Percentiles rank a stretch among this genome's conserved stretches.
Evolutionary conservation across 1,139 yeast genomes (phyloP).

Genomic region (Groenewaldozyma auringiensis): DNA sequence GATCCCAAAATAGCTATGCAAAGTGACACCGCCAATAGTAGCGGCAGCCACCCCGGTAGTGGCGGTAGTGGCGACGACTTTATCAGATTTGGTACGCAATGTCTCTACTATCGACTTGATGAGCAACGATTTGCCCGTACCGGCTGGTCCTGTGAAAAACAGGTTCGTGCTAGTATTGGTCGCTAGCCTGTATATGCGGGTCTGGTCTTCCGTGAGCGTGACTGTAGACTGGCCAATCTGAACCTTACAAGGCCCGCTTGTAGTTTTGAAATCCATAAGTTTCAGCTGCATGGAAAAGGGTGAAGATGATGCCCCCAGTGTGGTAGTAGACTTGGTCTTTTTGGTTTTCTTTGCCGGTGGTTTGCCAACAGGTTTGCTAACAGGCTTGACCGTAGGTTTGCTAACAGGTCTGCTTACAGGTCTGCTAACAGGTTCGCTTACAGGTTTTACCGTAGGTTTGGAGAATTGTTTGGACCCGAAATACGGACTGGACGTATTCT

Average conservation of each 20-base stretch:
- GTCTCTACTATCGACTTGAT: neutral
- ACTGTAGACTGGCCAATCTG: neutral
- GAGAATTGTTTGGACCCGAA: neutral
- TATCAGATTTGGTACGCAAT: neutral
- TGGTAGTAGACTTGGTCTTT: no score
- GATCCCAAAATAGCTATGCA: constrained; percentile 71
- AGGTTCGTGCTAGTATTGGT: constrained; percentile 11
- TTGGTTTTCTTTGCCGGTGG: neutral
- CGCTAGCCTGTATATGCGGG: neutral
- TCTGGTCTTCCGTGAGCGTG: neutral
- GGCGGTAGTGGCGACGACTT: constrained; percentile 69
- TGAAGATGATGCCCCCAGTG: no score
- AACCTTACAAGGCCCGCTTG: neutral
- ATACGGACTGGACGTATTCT: neutral
- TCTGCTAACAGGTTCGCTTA: no score
- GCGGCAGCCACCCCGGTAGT: constrained; percentile 92
- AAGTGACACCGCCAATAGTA: constrained; percentile 78
- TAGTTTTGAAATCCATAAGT: neutral
- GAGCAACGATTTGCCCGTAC: constrained; percentile 25
- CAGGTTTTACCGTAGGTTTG: neutral
- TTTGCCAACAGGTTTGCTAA: neutral
- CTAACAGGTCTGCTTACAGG: neutral
- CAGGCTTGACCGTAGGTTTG: neutral
- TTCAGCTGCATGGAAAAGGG: neutral
- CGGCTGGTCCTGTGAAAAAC: constrained; percentile 33